phyloP scores from a whole-genome alignment of 176 grass and related monocot species.

The Phyllostachys edulis region DNA sequence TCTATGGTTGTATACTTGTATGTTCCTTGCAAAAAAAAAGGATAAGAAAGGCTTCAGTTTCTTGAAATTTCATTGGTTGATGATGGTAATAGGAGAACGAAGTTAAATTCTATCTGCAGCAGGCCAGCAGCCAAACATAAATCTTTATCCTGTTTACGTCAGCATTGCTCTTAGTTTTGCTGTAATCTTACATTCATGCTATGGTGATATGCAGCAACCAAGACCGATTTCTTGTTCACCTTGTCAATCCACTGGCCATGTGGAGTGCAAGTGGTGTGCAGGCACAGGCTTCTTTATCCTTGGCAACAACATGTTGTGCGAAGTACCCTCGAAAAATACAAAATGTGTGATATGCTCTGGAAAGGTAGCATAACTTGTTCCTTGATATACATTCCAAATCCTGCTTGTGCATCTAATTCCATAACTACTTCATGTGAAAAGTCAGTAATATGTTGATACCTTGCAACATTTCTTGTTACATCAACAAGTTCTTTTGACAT shows the following conservation, averaged over 20 bases:
- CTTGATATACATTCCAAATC: neutral
- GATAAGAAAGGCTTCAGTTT: constrained; percentile 8
- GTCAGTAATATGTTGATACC: neutral
- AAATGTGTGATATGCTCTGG: constrained; percentile 83
- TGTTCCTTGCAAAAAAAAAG: neutral
- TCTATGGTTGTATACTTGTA: neutral
- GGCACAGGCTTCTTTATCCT: constrained; percentile 98
- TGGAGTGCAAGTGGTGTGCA: constrained; percentile 87
- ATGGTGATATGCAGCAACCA: constrained; percentile 78
- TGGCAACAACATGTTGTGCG: constrained; percentile 83
- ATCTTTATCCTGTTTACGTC: neutral
- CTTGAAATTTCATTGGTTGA: constrained; percentile 17
- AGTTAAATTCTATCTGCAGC: neutral
- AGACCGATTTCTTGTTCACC: constrained; percentile 76
- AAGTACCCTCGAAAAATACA: constrained; percentile 88
- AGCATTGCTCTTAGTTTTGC: neutral
- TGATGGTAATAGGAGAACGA: neutral
- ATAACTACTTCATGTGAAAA: constrained; percentile 19
- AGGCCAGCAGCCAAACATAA: neutral
- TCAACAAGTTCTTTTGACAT: constrained; percentile 20
- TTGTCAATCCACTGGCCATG: constrained; percentile 68
- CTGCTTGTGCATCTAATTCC: neutral
- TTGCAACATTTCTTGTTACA: neutral
- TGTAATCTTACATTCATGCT: constrained; percentile 28
- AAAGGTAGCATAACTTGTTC: constrained; percentile 54